Evolutionary conservation across 371 early-diverging fungal genomes (phyloP), one percentile per base, ranked within the genome.

Genomic region (Zancudomyces culisetae): DNA sequence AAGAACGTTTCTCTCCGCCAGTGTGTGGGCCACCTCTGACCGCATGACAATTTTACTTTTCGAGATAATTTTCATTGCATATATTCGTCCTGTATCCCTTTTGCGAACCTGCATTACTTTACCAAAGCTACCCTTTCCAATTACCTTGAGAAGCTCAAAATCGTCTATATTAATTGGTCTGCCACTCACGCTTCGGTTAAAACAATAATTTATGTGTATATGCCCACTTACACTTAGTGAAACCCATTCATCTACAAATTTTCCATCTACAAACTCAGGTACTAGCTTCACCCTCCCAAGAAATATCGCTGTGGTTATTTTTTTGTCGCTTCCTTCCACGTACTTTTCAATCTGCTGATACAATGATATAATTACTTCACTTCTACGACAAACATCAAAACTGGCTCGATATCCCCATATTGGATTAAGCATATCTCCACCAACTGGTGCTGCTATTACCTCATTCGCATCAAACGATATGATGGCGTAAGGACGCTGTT

Each of bases 41-140:
- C 87, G 77, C 24, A 86, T 85, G 43, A 94, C 86, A 53, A 97
- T 89, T 59, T 85, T 81, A n/a, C 86, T 76, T 70, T 99, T 98
- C 51, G 79, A 78, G 49, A 95, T 62, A 35, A 92, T 88, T 67
- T 98, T 98, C 85, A 98, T 86, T 45, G 98, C 98, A 64, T 96
- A 93, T 63, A 92, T 88, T 51, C 91, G 83, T 55, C 79, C 80
- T 19, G 90, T 90, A 62, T 91, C 90, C 55, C 81, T 81, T 67
- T 95, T 89, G 42, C 89, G 82, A 22, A 92, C 92, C 63, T 92
- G 91, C 77, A 91, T 87, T 13, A 97, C 86, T 76, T 96, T 96
- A 56, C 95, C 95, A 75, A 96, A 95, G 58, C 79, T 79, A 20
- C 96, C 98, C 65, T 87, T 85, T 39, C 98, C 98, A 57, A 98